Evolutionary conservation across 2,329 filamentous ascomycete genomes (phyloP).

Genomic region (Penicillium sp.): DNA sequence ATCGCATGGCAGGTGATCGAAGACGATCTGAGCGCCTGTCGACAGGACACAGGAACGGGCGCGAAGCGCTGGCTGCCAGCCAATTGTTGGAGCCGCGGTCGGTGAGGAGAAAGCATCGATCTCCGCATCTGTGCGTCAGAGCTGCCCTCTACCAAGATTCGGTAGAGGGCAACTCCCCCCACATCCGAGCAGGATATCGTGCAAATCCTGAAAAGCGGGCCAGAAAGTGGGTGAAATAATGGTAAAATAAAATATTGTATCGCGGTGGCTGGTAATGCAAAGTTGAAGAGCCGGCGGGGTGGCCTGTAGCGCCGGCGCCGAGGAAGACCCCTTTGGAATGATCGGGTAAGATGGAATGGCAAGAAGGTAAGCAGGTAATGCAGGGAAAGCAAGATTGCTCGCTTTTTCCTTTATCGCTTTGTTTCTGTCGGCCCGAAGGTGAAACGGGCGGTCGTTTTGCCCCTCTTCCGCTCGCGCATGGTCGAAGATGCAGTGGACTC

Average conservation of each 20-base stretch:
- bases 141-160: constrained; percentile 1
- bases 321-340: constrained; percentile 9
- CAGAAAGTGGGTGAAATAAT: constrained; percentile 9
- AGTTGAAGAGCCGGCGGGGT: not conserved
- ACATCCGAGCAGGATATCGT: not conserved
- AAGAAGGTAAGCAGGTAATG: not conserved
- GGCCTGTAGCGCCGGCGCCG: constrained; percentile 23
- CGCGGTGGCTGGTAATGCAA: constrained; percentile 22
- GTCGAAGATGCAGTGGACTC: not conserved
- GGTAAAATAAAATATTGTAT: constrained; percentile 12
- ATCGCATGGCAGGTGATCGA: constrained; percentile 9
- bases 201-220: not conserved
- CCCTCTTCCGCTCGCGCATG: not conserved
- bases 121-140: constrained; percentile 26
- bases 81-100: constrained; percentile 16
- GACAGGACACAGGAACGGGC: constrained; percentile 3
- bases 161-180: constrained; percentile 11
- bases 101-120: constrained; percentile 6
- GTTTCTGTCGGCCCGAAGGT: not conserved
- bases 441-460: not conserved
- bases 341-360: constrained; percentile 11
- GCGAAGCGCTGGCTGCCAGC: constrained; percentile 7
- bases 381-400: not conserved
- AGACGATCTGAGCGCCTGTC: constrained; percentile 1
- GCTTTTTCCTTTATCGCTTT: not conserved